Evolutionary conservation across 2,329 filamentous ascomycete species (phyloP), one percentile per base, ranked within the genome.

Genomic region (Chaetomiaceae sp.): DNA sequence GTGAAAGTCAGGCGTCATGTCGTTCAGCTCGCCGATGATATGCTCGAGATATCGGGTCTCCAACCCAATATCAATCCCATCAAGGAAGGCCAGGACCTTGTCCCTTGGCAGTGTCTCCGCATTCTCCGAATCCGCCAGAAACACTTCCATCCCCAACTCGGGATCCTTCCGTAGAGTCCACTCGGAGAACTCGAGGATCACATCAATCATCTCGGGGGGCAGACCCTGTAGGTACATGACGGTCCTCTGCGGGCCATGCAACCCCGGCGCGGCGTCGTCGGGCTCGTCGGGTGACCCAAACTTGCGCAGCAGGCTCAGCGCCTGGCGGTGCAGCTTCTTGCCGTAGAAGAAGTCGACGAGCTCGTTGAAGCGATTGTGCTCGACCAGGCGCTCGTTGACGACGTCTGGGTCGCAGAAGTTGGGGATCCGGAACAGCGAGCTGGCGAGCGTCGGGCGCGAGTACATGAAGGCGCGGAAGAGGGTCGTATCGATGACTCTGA

Each of bases 341-440:
- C 94, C 94, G 64, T 95, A 90, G 61, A 97, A 85, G 66, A 99
- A 99, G 68, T 97, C 92, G n/a, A 99, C 90, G 1, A 99, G 75
- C 71, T 97, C 92, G 47, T 86, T 92, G 69, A 95, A 96, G 29
- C 91, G 84, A 53, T 88, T 88, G 36, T 86, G 89, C 67, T 96
- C 89, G 55, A 96, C 84, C 4, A 99, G 75, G 63, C 90, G 90
- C 69, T 96, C 89, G 66, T 96, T 94, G 20, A 99, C 92, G 2
- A 97, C 94, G 27, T 89, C 86, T 0, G 94, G 92, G 63, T 99
- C 92, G 68, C 94, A 97, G 66, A 96, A 97, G 68, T 99, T 99
- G 65, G 91, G 86, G 47, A 97, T 89, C 21, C 94, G 90, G 73
- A 99, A 97, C 0, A 99, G 79, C 0, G 91, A 89, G 2, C 89